Conservation (phyloP, 306 rosid genomes). For the Rosa multiflora region DNA sequence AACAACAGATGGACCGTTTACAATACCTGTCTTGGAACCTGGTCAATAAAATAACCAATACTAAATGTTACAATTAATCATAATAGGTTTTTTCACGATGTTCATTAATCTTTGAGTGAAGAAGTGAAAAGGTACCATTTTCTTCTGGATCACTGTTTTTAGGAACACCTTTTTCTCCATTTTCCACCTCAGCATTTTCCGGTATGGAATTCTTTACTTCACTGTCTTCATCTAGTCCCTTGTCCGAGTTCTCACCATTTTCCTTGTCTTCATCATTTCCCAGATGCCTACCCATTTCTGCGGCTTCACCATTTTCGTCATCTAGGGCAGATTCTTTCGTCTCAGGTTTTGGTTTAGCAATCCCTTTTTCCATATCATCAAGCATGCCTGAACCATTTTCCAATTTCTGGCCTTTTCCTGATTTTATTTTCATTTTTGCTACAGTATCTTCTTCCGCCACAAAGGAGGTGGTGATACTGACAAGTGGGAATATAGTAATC, state of each 20-base stretch:
- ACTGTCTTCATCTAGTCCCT: neutral
- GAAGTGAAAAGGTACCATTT: constrained; percentile 31
- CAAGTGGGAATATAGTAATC: constrained; percentile 92
- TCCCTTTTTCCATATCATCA: constrained; percentile 55
- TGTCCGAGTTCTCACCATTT: constrained; percentile 18
- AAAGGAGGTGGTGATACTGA: constrained; percentile 91
- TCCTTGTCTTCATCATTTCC: constrained; percentile 15
- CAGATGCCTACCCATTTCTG: constrained; percentile 15
- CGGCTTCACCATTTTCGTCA: constrained; percentile 8
- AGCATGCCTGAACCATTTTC: constrained; percentile 19
- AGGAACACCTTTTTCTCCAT: constrained; percentile 6
- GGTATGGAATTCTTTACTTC: neutral
- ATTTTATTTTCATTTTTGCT: constrained; percentile 29
- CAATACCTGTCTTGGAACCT: constrained; percentile 31
- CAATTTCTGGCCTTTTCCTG: constrained; percentile 30
- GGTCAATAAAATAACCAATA: constrained; percentile 18
- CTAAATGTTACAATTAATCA: neutral
- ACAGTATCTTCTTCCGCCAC: constrained; percentile 94
- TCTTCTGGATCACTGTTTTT: constrained; percentile 12
- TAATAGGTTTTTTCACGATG: neutral
- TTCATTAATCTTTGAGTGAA: neutral
- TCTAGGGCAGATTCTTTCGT: constrained; percentile 14
- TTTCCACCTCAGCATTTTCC: neutral
- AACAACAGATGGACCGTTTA: constrained; percentile 25
- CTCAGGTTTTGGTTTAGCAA: constrained; percentile 21